Base-by-base conservation (phyloP, 306 rosid species). In the Cicer judaicum region DNA sequence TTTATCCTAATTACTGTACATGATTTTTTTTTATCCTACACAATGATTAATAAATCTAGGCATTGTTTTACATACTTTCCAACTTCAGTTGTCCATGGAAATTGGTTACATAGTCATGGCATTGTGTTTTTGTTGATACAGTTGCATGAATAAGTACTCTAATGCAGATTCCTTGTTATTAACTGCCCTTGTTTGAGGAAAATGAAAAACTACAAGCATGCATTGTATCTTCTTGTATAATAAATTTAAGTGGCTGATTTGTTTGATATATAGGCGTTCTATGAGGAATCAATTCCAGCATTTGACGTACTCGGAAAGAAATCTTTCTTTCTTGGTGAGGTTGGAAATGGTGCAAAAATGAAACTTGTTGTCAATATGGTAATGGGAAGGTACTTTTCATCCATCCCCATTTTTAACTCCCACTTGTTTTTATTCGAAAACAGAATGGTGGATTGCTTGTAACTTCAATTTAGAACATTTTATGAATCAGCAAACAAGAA, bases 341-440 rank as follows among this genome's bases (percentile, higher is more conserved):
- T 91, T 74, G 98, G 98, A 82, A 91, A 91, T 73, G 97, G 98
- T 74, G 98, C 98, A 60, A 88, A 86, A 85, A 93, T 93, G 98
- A 93, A 93, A 82, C 97, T 93, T 49, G 96, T 93, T 9, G 97
- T 91, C 74, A 93, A 93, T 83, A 93, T 93, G 98, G 86, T 91
- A 84, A 93, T 93, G 98, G 98, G 98, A 73, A 93, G 98, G 98
- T 93, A 83, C 40, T 21, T 64, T 76, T 54, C 52, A 24, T 63
- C 76, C 34, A 29, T 29, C 41, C 55, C 12, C 6, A 1, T 4
- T 40, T 10, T 44, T 46, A 4, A 16, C 57, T 41, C 21, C 55
- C 49, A 10, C 50, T 18, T 12, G 53, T 49, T 40, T 48, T 78
- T 11, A 44, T 68, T 38, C 21, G 38, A 39, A 14, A 11, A 16